Percentiles rank a stretch among this genome's conserved stretches.
phyloP scores from a whole-genome alignment of 1,284 basidiomycete genomes.

The Tetrapyrgos nigripes region DNA sequence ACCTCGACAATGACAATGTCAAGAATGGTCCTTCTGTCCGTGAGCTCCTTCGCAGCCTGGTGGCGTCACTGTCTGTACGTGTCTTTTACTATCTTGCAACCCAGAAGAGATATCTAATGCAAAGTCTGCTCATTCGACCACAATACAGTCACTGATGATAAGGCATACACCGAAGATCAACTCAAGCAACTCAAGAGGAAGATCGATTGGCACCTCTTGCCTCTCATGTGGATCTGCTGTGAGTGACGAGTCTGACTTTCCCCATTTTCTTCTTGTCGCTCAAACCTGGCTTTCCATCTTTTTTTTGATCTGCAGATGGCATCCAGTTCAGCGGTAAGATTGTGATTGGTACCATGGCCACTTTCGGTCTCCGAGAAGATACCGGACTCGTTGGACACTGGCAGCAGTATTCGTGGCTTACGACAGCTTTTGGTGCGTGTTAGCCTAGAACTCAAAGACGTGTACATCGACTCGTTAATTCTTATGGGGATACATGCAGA shows the following conservation, averaged over 20 bases:
- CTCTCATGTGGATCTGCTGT: conserved; percentile 25
- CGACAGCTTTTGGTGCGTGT: background rate
- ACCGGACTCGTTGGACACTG: conserved; percentile 19
- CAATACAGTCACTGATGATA: background rate
- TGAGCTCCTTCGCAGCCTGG: background rate
- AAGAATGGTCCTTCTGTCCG: too few species aligned
- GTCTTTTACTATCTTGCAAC: background rate
- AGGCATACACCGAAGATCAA: conserved; percentile 18
- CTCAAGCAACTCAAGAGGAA: conserved; percentile 17
- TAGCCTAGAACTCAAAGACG: background rate
- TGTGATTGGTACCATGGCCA: conserved; percentile 17
- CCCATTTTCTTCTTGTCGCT: background rate
- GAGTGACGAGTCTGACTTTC: background rate
- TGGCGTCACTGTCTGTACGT: background rate
- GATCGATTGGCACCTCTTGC: conserved; percentile 20
- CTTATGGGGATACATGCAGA: too few species aligned
- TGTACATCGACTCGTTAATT: too few species aligned
- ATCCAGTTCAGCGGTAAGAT: conserved; percentile 23
- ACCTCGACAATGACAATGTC: background rate
- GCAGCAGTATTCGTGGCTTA: conserved; percentile 22
- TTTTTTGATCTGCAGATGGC: conserved; percentile 18
- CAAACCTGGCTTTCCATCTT: too few species aligned
- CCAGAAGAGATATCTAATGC: too few species aligned
- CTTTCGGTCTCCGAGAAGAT: conserved; percentile 19
- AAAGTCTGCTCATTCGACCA: too few species aligned